Conservation (phyloP, 163 green algal genomes). For the Scenedesmus sp. region DNA sequence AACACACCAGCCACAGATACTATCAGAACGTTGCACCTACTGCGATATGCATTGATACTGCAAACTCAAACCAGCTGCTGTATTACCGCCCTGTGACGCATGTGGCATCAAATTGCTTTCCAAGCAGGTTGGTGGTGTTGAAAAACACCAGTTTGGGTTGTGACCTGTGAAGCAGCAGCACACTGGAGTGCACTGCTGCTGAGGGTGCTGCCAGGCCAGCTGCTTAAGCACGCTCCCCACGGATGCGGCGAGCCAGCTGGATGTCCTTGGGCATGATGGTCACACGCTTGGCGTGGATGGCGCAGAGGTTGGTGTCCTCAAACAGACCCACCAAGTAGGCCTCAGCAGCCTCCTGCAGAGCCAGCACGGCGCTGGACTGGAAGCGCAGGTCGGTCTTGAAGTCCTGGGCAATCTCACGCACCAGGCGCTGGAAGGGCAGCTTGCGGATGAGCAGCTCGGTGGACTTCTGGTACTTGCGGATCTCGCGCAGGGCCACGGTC, state of each 20-base stretch:
- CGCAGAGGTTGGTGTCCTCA: conserved; percentile 88
- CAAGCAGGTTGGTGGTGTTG: conserved; percentile 36
- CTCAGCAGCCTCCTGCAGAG: conserved; percentile 88
- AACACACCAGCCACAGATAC: no score
- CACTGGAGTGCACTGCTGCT: neutral
- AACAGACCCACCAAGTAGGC: conserved; percentile 81
- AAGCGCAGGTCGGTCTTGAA: conserved; percentile 96
- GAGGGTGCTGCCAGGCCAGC: neutral
- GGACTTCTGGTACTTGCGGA: conserved; percentile 98
- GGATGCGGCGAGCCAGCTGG: conserved; percentile 95
- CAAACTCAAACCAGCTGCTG: no score
- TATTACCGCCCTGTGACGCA: no score
- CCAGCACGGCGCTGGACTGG: conserved; percentile 84
- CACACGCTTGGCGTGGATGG: conserved; percentile 99
- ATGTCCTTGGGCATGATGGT: conserved; percentile 99
- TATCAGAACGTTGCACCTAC: no score
- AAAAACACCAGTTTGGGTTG: conserved; percentile 49
- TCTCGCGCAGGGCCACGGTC: conserved; percentile 92
- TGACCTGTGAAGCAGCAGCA: neutral
- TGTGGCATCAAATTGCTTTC: neutral
- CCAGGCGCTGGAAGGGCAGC: conserved; percentile 97
- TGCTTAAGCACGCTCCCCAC: conserved; percentile 82
- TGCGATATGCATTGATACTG: no score
- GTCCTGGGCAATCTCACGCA: conserved; percentile 96
- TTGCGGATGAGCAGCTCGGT: conserved; percentile 98